Evolutionary conservation across 371 early-diverging fungal species (phyloP).

Genomic region (Capillidium rhysosporum): DNA sequence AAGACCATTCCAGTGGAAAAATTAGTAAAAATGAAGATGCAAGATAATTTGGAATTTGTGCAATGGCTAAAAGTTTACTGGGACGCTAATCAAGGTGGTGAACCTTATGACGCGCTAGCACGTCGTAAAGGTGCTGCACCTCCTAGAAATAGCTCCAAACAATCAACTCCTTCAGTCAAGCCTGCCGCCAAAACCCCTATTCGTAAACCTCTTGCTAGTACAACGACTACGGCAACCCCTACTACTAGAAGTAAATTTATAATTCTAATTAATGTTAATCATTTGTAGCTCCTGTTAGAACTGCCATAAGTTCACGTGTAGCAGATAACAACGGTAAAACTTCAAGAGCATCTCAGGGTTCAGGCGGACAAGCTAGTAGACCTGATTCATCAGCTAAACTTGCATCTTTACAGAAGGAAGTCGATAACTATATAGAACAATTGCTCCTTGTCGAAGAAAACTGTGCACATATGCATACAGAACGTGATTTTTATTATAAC

Average conservation of each 20-base stretch:
- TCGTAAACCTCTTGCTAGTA: background rate
- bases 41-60: constrained; percentile 91
- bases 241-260: background rate
- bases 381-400: background rate
- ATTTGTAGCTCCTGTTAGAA: background rate
- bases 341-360: background rate
- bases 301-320: background rate
- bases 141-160: constrained; percentile 9
- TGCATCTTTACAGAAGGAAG: constrained; percentile 5
- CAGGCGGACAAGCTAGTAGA: background rate
- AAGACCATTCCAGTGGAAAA: constrained; percentile 65
- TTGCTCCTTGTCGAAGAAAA: constrained; percentile 38
- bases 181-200: too few relatives aligned
- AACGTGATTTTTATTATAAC: constrained; percentile 86
- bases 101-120: constrained; percentile 58
- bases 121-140: constrained; percentile 36
- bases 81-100: constrained; percentile 66
- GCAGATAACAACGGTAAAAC: background rate
- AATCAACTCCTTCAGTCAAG: background rate
- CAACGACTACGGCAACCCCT: too few relatives aligned
- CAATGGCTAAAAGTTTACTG: constrained; percentile 84
- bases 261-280: background rate
- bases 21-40: constrained; percentile 80
- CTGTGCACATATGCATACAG: constrained; percentile 71
- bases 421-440: constrained; percentile 48